These are phyloP conservation scores for Cardamine resedifolia DNA, from an alignment of 345 rosid species.

Conservation along the genomic window DNA sequence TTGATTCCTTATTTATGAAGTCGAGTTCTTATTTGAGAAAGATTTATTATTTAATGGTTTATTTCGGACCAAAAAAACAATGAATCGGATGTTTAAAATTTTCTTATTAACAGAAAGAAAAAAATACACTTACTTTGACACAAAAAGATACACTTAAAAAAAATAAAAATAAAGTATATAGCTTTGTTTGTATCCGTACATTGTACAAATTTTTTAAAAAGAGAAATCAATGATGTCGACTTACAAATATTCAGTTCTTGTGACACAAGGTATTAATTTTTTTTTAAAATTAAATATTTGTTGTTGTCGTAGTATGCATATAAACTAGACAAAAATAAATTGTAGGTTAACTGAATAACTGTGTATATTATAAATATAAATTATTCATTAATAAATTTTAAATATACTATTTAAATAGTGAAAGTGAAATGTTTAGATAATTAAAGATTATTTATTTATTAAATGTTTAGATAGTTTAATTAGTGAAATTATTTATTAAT, in stretches of 20 bases:
- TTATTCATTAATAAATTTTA: too few relatives aligned
- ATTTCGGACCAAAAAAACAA: background rate
- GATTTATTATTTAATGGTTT: background rate
- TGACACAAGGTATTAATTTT: background rate
- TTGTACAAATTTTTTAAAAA: background rate
- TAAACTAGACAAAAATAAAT: background rate
- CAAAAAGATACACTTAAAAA: background rate
- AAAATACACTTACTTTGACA: background rate
- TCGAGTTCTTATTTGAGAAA: background rate
- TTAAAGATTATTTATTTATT: too few relatives aligned
- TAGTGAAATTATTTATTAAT: too few relatives aligned
- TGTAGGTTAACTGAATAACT: background rate
- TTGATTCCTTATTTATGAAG: background rate
- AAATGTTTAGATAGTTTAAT: background rate
- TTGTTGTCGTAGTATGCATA: background rate
- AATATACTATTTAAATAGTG: too few relatives aligned
- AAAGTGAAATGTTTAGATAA: too few relatives aligned
- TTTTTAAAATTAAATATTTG: background rate
- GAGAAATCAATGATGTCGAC: slow-evolving; percentile 16
- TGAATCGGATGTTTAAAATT: background rate
- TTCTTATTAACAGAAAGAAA: background rate
- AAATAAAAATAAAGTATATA: background rate
- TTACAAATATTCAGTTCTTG: slow-evolving; percentile 11
- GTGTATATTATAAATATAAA: background rate
- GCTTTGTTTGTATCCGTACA: slow-evolving; percentile 15